Evolutionary conservation across 257 asterid species (phyloP).

Genomic region (Pogostemon cablin): DNA sequence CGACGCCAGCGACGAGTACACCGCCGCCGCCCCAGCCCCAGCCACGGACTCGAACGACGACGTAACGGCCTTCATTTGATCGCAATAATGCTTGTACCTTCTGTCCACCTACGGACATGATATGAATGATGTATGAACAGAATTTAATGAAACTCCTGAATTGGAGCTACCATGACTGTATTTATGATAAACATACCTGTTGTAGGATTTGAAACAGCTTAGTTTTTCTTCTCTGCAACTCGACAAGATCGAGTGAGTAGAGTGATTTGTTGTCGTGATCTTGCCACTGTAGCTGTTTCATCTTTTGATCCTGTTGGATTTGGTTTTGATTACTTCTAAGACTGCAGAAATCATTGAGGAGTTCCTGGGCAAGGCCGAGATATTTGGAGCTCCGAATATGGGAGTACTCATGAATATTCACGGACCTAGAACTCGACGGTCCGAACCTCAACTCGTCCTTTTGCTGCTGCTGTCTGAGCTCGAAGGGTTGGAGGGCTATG

Average conservation of each 20-base stretch:
- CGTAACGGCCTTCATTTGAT: constrained; percentile 75
- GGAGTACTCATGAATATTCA: constrained; percentile 38
- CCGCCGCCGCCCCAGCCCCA: constrained; percentile 74
- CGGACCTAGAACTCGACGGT: constrained; percentile 59
- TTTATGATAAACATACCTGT: constrained; percentile 47
- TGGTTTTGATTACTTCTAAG: constrained; percentile 46
- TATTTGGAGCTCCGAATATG: constrained; percentile 58
- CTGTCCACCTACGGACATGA: constrained; percentile 63
- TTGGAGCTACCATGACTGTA: too few species aligned
- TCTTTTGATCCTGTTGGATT: constrained; percentile 41
- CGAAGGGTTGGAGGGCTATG: constrained; percentile 68
- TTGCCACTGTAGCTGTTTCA: constrained; percentile 39
- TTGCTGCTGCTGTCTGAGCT: constrained; percentile 43
- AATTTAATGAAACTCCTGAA: too few species aligned
- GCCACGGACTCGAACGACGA: constrained; percentile 76
- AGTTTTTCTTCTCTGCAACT: constrained; percentile 71
- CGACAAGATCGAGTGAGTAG: constrained; percentile 68
- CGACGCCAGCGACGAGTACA: constrained; percentile 67
- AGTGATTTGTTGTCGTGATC: constrained; percentile 42
- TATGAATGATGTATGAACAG: too few species aligned
- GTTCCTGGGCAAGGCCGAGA: constrained; percentile 70
- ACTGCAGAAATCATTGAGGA: constrained; percentile 72
- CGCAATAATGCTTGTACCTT: constrained; percentile 86
- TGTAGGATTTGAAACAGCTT: constrained; percentile 84
- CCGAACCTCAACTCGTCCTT: constrained; percentile 48